Conservation (phyloP, 2,329 filamentous ascomycete species). For the Paracoccidioides brasiliensis region DNA sequence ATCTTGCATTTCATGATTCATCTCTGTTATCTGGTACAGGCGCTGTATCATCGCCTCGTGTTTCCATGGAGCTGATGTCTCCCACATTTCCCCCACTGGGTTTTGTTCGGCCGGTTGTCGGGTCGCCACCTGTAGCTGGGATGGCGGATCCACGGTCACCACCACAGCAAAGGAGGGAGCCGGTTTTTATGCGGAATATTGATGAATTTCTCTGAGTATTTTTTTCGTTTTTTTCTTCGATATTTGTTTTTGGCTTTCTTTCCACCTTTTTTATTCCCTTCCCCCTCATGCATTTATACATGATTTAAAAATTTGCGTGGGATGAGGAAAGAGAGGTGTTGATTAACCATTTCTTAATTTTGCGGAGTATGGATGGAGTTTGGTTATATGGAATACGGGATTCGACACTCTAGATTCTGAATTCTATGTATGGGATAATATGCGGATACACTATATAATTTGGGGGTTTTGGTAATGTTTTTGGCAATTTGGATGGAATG, state of each 20-base stretch:
- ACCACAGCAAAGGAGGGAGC: constrained; percentile 24
- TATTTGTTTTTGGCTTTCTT: neutral
- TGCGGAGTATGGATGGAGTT: no score
- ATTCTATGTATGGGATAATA: no score
- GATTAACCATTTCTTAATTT: no score
- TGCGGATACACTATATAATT: no score
- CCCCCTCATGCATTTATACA: no score
- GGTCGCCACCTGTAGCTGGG: constrained; percentile 5
- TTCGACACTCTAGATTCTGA: no score
- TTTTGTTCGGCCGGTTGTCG: neutral
- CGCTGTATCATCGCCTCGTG: constrained; percentile 6
- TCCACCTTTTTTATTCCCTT: neutral
- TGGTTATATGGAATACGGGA: no score
- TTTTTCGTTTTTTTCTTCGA: neutral
- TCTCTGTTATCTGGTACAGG: no score
- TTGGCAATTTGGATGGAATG: neutral
- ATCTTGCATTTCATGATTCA: constrained; percentile 15
- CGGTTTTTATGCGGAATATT: constrained; percentile 33
- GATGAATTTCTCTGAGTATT: constrained; percentile 30
- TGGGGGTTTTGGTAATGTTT: neutral
- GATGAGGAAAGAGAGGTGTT: no score
- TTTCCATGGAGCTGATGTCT: constrained; percentile 6
- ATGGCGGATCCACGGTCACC: constrained; percentile 29
- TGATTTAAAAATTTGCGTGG: no score
- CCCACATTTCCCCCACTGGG: neutral